Percentiles rank a stretch among this genome's conserved stretches.
Evolutionary conservation across 192 early-diverging fungal species (phyloP).

Genomic region (Entrophospora sp.): DNA sequence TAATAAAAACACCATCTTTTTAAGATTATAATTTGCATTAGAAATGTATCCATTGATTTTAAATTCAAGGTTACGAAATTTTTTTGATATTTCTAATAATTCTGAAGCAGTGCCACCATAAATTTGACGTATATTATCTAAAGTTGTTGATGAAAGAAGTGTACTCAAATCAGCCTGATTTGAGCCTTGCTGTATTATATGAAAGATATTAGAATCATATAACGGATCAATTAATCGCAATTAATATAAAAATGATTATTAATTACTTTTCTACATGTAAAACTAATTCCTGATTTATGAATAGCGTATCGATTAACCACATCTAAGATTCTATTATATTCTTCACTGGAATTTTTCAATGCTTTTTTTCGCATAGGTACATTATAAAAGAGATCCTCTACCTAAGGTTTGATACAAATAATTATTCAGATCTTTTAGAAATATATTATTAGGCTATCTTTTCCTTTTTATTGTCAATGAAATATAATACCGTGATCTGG

Average conservation of each 20-base stretch:
- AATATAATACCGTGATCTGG: conserved; percentile 83
- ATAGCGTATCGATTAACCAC: conserved; percentile 89
- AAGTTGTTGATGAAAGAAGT: conserved; percentile 39
- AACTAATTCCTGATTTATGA: conserved; percentile 75
- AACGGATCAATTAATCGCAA: no score
- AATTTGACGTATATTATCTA: conserved; percentile 76
- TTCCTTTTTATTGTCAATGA: no score
- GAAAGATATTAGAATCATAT: neutral
- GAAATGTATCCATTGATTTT: conserved; percentile 73
- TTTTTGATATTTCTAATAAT: conserved; percentile 55
- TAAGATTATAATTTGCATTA: conserved; percentile 81
- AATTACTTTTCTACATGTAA: conserved; percentile 83
- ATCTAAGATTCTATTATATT: conserved; percentile 86
- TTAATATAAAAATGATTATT: neutral
- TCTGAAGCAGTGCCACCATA: conserved; percentile 82
- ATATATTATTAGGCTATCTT: neutral
- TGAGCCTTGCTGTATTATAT: conserved; percentile 43
- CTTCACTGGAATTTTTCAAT: conserved; percentile 74
- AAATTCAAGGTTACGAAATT: conserved; percentile 42
- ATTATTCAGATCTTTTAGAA: neutral
- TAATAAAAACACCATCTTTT: conserved; percentile 76
- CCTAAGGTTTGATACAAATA: conserved; percentile 41
- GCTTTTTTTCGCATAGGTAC: conserved; percentile 77
- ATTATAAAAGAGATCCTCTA: conserved; percentile 95
- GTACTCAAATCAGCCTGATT: conserved; percentile 77